phyloP scores from a whole-genome alignment of 2,329 filamentous ascomycete species.

The Chrysoporthe austroafricana region DNA sequence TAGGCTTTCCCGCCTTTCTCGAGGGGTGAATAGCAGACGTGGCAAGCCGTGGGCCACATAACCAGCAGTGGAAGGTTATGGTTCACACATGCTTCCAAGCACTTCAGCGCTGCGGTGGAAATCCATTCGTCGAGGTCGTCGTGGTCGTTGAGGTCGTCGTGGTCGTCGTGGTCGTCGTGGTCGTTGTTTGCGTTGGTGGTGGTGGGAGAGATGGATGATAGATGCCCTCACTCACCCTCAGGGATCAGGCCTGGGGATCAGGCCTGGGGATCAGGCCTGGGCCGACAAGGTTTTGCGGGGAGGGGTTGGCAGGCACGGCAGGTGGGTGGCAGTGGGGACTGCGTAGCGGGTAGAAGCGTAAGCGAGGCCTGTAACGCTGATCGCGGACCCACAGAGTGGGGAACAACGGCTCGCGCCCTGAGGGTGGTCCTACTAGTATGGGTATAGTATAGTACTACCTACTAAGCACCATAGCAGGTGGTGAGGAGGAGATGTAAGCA shows the following conservation, averaged over 20 bases:
- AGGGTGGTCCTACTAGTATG: not conserved
- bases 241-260: conserved; percentile 20
- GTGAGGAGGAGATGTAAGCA: not conserved
- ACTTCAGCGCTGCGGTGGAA: no score
- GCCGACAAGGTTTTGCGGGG: not conserved
- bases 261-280: no score
- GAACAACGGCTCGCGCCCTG: not conserved
- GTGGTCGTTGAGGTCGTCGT: no score
- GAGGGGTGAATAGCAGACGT: no score
- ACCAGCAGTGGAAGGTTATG: no score
- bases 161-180: no score
- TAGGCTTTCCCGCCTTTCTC: no score
- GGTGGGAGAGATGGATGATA: no score
- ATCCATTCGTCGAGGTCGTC: no score
- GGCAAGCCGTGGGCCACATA: no score
- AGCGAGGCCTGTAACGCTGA: conserved; percentile 18
- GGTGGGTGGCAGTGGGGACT: not conserved
- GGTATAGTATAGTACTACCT: not conserved
- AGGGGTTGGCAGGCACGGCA: not conserved
- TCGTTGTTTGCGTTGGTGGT: no score
- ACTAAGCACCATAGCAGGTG: not conserved
- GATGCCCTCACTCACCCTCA: not conserved
- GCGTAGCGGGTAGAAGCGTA: conserved; percentile 19
- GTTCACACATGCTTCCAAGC: no score
- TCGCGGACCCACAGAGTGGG: conserved; percentile 7